Conservation (phyloP, 192 early-diverging fungal species). For the Coemansia sp. region DNA sequence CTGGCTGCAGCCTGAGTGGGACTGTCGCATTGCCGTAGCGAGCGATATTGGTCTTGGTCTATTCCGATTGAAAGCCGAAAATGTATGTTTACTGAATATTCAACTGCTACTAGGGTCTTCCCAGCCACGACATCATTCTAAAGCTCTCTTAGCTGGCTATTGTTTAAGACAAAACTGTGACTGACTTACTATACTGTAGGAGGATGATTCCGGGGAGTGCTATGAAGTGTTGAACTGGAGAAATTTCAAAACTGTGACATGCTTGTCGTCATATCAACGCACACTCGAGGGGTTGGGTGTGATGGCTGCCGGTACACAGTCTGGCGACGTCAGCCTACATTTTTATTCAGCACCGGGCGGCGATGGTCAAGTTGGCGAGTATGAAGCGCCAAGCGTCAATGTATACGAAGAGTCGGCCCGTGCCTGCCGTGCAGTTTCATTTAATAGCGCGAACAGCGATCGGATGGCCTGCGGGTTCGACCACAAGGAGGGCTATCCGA, state of each 20-base stretch:
- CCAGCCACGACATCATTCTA: background rate
- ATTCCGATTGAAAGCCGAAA: slow-evolving; percentile 19
- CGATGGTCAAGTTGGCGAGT: slow-evolving; percentile 5
- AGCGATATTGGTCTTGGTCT: slow-evolving; percentile 30
- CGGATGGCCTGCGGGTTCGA: slow-evolving; percentile 49
- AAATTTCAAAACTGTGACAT: slow-evolving; percentile 25
- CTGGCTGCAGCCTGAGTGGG: slow-evolving; percentile 44
- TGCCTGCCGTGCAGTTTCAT: slow-evolving; percentile 29
- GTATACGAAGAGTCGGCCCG: slow-evolving; percentile 30
- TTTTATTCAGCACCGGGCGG: slow-evolving; percentile 16
- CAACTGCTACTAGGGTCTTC: background rate
- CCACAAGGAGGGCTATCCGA: slow-evolving; percentile 28
- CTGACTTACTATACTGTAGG: slow-evolving; percentile 6
- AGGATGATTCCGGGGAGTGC: background rate
- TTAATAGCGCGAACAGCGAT: slow-evolving; percentile 33
- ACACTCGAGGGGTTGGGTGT: slow-evolving; percentile 23
- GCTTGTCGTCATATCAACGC: slow-evolving; percentile 34
- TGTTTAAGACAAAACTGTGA: background rate
- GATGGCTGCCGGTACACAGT: slow-evolving; percentile 30
- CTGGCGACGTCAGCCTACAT: slow-evolving; percentile 40
- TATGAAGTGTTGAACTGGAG: slow-evolving; percentile 27
- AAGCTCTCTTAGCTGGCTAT: background rate
- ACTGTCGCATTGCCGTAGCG: slow-evolving; percentile 29
- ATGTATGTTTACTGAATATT: slow-evolving; percentile 9
- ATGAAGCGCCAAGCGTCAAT: slow-evolving; percentile 7